Percentiles rank a stretch among this genome's conserved stretches.
These are phyloP conservation scores for Oldenlandia corymbosa DNA, from an alignment of 257 asterid species.

Conservation along the genomic window DNA sequence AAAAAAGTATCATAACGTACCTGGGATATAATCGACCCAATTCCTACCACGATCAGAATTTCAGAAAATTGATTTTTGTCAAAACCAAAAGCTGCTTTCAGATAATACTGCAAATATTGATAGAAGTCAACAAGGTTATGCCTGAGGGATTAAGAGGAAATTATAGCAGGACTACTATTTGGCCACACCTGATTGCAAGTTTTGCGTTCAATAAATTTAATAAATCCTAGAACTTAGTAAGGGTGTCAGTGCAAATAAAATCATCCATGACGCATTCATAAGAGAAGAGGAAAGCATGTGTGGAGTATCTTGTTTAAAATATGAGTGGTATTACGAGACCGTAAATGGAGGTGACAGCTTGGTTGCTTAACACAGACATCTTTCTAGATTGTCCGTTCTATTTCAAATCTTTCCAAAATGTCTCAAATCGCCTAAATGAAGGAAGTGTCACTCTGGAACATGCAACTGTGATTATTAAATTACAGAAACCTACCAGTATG, in stretches of 20 bases:
- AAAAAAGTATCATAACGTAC: conserved; percentile 28
- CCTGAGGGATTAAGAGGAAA: not conserved
- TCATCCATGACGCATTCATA: not conserved
- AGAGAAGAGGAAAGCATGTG: not conserved
- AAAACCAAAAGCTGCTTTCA: conserved; percentile 84
- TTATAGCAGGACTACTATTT: not conserved
- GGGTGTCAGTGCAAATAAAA: not conserved
- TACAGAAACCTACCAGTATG: conserved; percentile 53
- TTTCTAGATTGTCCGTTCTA: not conserved
- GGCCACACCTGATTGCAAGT: not conserved
- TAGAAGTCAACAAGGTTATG: conserved; percentile 7
- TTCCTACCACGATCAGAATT: conserved; percentile 75
- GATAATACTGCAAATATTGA: conserved; percentile 58
- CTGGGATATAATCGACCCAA: conserved; percentile 92
- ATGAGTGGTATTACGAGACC: no score
- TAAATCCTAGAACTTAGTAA: not conserved
- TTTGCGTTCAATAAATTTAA: not conserved
- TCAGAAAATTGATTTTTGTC: conserved; percentile 82
- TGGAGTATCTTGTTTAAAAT: no score
- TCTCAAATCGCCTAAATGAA: conserved; percentile 1
- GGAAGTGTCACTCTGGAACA: not conserved
- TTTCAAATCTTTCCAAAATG: no score
- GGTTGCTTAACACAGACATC: no score
- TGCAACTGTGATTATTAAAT: not conserved
- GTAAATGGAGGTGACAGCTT: no score